Base-by-base conservation (phyloP, 441 rosid genomes). In the Erodium chrysanthum region DNA sequence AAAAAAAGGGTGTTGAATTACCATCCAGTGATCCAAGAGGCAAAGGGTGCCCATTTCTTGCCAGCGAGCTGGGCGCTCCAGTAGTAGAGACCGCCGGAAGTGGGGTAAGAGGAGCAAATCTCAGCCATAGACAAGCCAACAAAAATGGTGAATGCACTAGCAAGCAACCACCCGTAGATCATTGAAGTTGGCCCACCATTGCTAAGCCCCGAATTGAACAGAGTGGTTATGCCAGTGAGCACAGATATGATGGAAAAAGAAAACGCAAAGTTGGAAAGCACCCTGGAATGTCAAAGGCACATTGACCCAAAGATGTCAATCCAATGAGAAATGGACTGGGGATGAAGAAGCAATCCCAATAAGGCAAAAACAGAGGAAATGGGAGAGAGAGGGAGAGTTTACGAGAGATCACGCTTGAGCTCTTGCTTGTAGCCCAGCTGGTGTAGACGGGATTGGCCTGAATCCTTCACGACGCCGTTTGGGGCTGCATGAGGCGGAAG, bases 1-100 rank as follows among this genome's bases (percentile, higher is more conserved):
- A 31, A 6, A 31, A 31, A 31, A 1, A 58, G 60, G 18, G 1
- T 27, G n/a, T 4, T 11, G 11, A 46, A 25, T 74, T 83, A 92
- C 96, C 98, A 90, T 83, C 96, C 97, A 18, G 96, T 93, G 46
- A 89, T 65, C 98, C 98, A 93, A 66, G 97, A 88, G 50, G 95
- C 96, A 59, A 93, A 84, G n/a, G 98, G 95, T 14, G 98, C 92
- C 98, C 98, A 92, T 9, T 76, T 59, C 10, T 80, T 84, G 54
- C 96, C 97, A 14, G 96, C 97, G 73, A 93, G 97, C 86, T 79
- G 89, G 56, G 98, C 97, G 77, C 98, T 93, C 98, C 98, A 93
- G 70, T 90, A 93, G 74, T 93, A 93, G 50, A 90, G 91, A 52
- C 97, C 98, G 22, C 98, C 96, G 7, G 96, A 92, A 64, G 98